phyloP scores from a whole-genome alignment of 2,329 filamentous ascomycete species.

The Aspergillus novofumigatus region DNA sequence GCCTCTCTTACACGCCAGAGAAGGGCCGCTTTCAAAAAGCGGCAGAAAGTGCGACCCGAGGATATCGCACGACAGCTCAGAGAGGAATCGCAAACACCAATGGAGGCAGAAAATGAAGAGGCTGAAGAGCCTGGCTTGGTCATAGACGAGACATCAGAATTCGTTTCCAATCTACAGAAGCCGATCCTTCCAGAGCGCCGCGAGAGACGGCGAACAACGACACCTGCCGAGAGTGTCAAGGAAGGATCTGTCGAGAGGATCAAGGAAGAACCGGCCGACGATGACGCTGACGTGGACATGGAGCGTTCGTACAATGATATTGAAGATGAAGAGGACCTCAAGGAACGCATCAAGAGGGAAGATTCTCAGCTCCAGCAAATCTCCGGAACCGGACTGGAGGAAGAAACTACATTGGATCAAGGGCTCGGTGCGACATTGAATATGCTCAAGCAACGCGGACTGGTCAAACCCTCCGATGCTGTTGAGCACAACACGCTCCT shows the following conservation, averaged over 20 bases:
- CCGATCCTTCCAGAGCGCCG: constrained; percentile 55
- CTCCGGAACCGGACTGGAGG: constrained; percentile 68
- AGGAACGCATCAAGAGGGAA: constrained; percentile 50
- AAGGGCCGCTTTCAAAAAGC: constrained; percentile 80
- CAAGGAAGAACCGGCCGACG: constrained; percentile 40
- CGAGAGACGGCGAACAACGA: constrained; percentile 31
- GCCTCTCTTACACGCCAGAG: constrained; percentile 79
- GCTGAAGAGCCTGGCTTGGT: constrained; percentile 65
- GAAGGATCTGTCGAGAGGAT: constrained; percentile 38
- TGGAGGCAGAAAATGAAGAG: constrained; percentile 57
- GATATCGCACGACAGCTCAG: constrained; percentile 78
- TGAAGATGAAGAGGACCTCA: constrained; percentile 46
- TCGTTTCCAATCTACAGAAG: constrained; percentile 79
- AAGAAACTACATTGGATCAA: constrained; percentile 73
- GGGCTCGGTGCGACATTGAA: constrained; percentile 79
- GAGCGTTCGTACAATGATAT: constrained; percentile 49
- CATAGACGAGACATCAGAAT: constrained; percentile 95
- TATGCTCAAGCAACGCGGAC: constrained; percentile 78
- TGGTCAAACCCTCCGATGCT: constrained; percentile 64
- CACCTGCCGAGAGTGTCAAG: constrained; percentile 27
- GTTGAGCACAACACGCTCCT: constrained; percentile 63
- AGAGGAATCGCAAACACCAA: constrained; percentile 49
- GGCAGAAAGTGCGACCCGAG: constrained; percentile 79
- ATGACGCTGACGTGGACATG: constrained; percentile 51
- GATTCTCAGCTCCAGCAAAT: constrained; percentile 45